Conservation (phyloP, 768 basidiomycete species). For the Russula sp. region DNA sequence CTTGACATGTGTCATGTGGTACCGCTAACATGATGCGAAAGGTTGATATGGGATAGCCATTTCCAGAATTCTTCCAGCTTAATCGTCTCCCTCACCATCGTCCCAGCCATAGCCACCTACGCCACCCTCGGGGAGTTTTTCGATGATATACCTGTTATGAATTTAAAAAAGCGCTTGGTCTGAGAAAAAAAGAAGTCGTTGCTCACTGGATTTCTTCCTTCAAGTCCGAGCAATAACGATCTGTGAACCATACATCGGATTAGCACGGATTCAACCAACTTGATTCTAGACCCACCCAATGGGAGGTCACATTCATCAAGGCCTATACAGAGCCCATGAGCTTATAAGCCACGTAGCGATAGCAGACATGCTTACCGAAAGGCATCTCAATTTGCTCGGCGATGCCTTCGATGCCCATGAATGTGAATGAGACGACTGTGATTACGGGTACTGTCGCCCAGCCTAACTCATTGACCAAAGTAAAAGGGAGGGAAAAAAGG, state of each 20-base stretch:
- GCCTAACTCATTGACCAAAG: constrained; percentile 75
- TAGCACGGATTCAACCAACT: not conserved
- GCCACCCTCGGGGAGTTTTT: constrained; percentile 69
- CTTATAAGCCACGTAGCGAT: constrained; percentile 4
- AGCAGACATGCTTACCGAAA: constrained; percentile 56
- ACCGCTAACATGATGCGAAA: not conserved
- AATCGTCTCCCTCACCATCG: constrained; percentile 82
- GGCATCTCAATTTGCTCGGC: constrained; percentile 95
- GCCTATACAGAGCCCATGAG: constrained; percentile 4
- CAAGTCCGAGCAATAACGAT: constrained; percentile 82
- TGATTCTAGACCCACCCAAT: constrained; percentile 49
- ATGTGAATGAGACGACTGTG: constrained; percentile 82
- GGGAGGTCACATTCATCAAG: constrained; percentile 66
- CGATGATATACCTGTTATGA: constrained; percentile 57
- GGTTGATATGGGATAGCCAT: not conserved
- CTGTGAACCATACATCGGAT: constrained; percentile 39
- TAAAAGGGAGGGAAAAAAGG: constrained; percentile 86
- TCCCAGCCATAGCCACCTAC: constrained; percentile 70
- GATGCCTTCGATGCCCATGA: constrained; percentile 95
- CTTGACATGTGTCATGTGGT: constrained; percentile 5
- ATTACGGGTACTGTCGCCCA: constrained; percentile 85
- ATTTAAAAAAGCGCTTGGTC: constrained; percentile 17
- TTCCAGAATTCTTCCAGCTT: not conserved
- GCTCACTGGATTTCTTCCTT: constrained; percentile 81
- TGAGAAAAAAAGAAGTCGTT: constrained; percentile 12